These are phyloP conservation scores for Psilocybe tampanensis DNA, from an alignment of 768 basidiomycete species.

Conservation along the genomic window DNA sequence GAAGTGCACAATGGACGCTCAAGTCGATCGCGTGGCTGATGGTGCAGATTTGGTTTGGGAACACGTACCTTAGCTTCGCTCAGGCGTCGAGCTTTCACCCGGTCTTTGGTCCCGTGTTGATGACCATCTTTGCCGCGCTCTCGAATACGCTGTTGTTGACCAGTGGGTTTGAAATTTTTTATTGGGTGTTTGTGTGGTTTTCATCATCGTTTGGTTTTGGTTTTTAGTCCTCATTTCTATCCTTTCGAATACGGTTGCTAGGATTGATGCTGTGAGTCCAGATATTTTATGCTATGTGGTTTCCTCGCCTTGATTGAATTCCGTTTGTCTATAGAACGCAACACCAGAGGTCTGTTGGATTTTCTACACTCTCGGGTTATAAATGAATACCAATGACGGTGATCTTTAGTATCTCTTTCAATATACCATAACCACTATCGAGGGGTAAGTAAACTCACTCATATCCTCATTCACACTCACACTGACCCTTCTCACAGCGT, in stretches of 20 bases:
- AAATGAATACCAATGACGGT: no score
- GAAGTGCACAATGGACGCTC: conserved; percentile 33
- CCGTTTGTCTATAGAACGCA: conserved; percentile 37
- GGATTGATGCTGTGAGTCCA: conserved; percentile 62
- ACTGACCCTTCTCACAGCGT: conserved; percentile 48
- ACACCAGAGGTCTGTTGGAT: conserved; percentile 43
- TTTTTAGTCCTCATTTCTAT: conserved; percentile 79
- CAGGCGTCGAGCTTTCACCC: conserved; percentile 65
- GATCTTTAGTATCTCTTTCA: conserved; percentile 95
- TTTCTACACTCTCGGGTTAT: no score
- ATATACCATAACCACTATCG: conserved; percentile 82
- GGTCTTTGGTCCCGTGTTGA: conserved; percentile 75
- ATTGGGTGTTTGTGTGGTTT: not conserved
- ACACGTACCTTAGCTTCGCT: conserved; percentile 62
- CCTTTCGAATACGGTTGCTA: conserved; percentile 86
- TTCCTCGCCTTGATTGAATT: not conserved
- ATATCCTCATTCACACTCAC: not conserved
- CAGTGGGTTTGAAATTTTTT: conserved; percentile 48
- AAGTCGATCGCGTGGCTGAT: conserved; percentile 79
- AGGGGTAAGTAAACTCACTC: conserved; percentile 56
- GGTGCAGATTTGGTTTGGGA: conserved; percentile 88
- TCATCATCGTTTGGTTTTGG: not conserved
- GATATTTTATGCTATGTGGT: not conserved
- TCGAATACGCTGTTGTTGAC: conserved; percentile 81
- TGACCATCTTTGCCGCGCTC: conserved; percentile 79